Percentiles rank a stretch among this genome's conserved stretches.
Evolutionary conservation across 345 rosid genomes (phyloP).

Genomic region (Euclidium syriacum): DNA sequence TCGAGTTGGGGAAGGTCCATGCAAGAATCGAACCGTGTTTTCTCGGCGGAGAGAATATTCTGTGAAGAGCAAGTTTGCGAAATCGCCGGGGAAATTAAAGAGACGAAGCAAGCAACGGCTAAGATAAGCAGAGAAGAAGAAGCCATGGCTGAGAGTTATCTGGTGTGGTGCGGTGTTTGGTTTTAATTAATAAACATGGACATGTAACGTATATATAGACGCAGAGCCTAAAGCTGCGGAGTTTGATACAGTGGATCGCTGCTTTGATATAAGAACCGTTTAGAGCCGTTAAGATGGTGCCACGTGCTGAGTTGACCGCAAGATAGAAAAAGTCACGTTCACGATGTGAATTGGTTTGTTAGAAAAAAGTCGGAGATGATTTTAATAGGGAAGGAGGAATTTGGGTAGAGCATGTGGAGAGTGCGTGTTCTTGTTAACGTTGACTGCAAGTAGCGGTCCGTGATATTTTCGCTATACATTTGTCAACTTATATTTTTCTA

Average conservation of each 20-base stretch:
- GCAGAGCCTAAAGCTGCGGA: not conserved
- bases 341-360: constrained; percentile 5
- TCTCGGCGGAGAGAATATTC: constrained; percentile 22
- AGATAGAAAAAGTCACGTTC: constrained; percentile 5
- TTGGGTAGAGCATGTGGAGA: constrained; percentile 30
- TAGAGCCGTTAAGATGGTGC: constrained; percentile 1
- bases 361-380: not conserved
- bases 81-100: constrained; percentile 37
- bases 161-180: not conserved
- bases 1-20: constrained; percentile 43
- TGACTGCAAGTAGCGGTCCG: constrained; percentile 17
- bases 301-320: constrained; percentile 28
- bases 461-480: not conserved
- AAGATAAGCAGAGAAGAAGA: constrained; percentile 6
- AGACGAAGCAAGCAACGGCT: constrained; percentile 12
- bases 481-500: not conserved
- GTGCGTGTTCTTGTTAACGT: constrained; percentile 28
- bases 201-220: constrained; percentile 15
- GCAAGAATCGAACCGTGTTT: constrained; percentile 38
- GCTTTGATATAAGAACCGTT: not conserved
- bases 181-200: not conserved
- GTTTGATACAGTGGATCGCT: constrained; percentile 7
- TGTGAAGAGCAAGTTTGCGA: constrained; percentile 55
- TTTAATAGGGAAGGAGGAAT: not conserved
- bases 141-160: constrained; percentile 10